A percentile compares a stretch with the other conserved stretches of the same genome.
phyloP scores from a whole-genome alignment of 345 rosid species.

The Kernera saxatilis region DNA sequence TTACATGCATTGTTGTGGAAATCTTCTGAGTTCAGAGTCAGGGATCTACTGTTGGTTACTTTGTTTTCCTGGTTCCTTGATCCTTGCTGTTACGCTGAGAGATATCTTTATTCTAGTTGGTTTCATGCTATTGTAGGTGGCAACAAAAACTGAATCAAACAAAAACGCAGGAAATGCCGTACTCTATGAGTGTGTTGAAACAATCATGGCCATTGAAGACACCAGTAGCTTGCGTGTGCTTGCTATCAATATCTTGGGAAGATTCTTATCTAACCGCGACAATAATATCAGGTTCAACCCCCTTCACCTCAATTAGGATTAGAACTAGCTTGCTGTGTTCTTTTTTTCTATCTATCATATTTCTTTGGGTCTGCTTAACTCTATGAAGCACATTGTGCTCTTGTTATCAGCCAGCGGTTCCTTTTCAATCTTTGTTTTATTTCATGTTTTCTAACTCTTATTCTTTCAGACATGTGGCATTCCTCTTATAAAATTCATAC shows the following conservation, averaged over 20 bases:
- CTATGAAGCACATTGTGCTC: not conserved
- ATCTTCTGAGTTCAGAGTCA: not conserved
- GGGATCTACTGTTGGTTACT: conserved; percentile 4
- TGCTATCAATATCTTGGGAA: conserved; percentile 97
- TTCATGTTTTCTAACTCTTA: not conserved
- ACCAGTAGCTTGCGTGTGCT: conserved; percentile 95
- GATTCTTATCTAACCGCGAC: conserved; percentile 97
- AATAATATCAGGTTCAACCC: conserved; percentile 86
- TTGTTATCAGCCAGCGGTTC: not conserved
- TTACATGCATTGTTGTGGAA: conserved; percentile 8
- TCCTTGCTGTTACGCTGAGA: not conserved
- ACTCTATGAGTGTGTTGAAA: conserved; percentile 94
- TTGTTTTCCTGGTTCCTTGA: conserved; percentile 6
- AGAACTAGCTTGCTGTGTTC: not conserved
- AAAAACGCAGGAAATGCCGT: conserved; percentile 99
- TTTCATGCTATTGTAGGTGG: conserved; percentile 57
- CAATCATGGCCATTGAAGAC: conserved; percentile 97
- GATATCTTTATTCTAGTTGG: conserved; percentile 14
- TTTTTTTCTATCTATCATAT: not conserved
- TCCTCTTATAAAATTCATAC: conserved; percentile 19
- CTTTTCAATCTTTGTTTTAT: conserved; percentile 6
- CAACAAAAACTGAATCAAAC: conserved; percentile 96
- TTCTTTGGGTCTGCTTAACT: conserved; percentile 1
- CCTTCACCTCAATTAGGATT: not conserved
- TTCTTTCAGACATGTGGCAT: conserved; percentile 59